phyloP scores from a whole-genome alignment of 2,329 filamentous ascomycete species.

The Biscogniauxia mediterranea region DNA sequence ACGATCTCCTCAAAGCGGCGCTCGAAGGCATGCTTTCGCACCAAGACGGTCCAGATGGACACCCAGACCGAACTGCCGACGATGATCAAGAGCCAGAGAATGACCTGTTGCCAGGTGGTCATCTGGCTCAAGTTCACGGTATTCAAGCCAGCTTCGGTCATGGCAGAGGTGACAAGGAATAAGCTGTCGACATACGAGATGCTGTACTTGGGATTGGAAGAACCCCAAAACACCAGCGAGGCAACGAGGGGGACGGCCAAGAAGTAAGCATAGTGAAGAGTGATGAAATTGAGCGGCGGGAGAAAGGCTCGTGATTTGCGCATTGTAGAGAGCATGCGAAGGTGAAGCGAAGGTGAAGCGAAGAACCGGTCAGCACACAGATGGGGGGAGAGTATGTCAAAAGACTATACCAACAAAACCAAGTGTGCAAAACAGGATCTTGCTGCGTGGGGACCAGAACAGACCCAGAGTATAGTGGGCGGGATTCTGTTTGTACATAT shows the following conservation, averaged over 20 bases:
- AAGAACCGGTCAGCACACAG: background rate
- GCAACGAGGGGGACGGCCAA: conserved; percentile 50
- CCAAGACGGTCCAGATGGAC: conserved; percentile 59
- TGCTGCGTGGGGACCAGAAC: background rate
- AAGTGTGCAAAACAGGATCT: background rate
- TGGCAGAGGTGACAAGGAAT: conserved; percentile 63
- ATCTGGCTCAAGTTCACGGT: conserved; percentile 62
- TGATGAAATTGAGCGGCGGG: conserved; percentile 58
- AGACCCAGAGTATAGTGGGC: background rate
- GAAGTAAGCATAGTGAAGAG: conserved; percentile 66
- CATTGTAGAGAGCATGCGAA: conserved; percentile 13
- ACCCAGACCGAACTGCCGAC: conserved; percentile 65
- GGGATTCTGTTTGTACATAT: background rate
- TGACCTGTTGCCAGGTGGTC: conserved; percentile 64
- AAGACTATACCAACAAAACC: background rate
- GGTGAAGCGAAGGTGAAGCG: background rate
- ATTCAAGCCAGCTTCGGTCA: conserved; percentile 61
- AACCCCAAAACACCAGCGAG: conserved; percentile 60
- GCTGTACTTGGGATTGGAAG: conserved; percentile 47
- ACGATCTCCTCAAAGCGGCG: conserved; percentile 55
- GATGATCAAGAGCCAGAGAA: conserved; percentile 63
- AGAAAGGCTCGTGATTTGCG: conserved; percentile 27
- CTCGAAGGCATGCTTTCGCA: conserved; percentile 62
- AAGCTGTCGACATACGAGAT: conserved; percentile 62
- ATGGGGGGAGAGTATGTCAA: background rate